Percentiles rank a stretch among this genome's conserved stretches.
phyloP scores from a whole-genome alignment of 768 basidiomycete genomes.

The Melanogaster broomeanus region DNA sequence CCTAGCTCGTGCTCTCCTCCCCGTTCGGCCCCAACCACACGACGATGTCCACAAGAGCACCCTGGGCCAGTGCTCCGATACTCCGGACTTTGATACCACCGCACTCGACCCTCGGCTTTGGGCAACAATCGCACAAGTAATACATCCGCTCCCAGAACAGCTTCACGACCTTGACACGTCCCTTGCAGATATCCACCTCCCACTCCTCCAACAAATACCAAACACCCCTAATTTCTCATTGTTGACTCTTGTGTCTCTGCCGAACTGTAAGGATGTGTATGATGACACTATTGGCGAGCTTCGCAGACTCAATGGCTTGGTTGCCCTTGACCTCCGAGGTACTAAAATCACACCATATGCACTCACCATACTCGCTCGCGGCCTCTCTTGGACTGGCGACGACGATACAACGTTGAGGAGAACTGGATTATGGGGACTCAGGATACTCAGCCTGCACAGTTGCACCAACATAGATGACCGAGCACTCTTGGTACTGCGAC shows the following conservation, averaged over 20 bases:
- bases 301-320: slow-evolving; percentile 51
- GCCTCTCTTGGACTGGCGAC: slow-evolving; percentile 38
- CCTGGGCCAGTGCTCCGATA: not conserved
- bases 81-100: slow-evolving; percentile 13
- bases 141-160: slow-evolving; percentile 46
- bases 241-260: slow-evolving; percentile 63
- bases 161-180: slow-evolving; percentile 41
- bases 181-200: slow-evolving; percentile 54
- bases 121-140: slow-evolving; percentile 65
- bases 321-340: slow-evolving; percentile 64
- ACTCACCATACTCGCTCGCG: slow-evolving; percentile 51
- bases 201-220: slow-evolving; percentile 57
- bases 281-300: slow-evolving; percentile 58
- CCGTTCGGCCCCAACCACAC: slow-evolving; percentile 18
- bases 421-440: slow-evolving; percentile 56
- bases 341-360: slow-evolving; percentile 55
- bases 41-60: slow-evolving; percentile 10
- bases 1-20: slow-evolving; percentile 44
- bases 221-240: slow-evolving; percentile 60
- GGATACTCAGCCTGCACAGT: slow-evolving; percentile 56
- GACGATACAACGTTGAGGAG: slow-evolving; percentile 16
- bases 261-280: slow-evolving; percentile 53
- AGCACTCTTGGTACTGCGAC: slow-evolving; percentile 41
- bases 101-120: slow-evolving; percentile 59
- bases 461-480: slow-evolving; percentile 51